Evolutionary conservation across 108 stramenopile species (phyloP).

Genomic region (Stephanodiscus triporus): DNA sequence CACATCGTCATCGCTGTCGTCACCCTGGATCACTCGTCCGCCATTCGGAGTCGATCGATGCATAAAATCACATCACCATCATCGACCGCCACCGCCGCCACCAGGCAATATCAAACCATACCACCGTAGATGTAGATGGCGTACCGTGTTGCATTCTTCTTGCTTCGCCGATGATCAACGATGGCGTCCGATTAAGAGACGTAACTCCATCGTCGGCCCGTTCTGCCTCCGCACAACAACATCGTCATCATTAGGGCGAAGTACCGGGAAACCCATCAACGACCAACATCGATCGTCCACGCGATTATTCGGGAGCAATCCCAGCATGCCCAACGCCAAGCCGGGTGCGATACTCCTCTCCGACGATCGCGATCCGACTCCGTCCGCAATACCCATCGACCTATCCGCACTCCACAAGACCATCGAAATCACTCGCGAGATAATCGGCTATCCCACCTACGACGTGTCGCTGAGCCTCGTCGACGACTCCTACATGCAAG

Average conservation of each 20-base stretch:
- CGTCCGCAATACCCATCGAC: slow-evolving; percentile 17
- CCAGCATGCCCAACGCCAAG: slow-evolving; percentile 19
- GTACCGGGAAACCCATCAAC: background rate
- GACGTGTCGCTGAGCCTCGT: slow-evolving; percentile 67
- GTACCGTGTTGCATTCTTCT: background rate
- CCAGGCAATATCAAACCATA: background rate
- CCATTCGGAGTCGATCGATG: background rate
- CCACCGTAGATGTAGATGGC: background rate
- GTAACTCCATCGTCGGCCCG: background rate
- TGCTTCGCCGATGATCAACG: background rate
- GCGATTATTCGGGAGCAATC: slow-evolving; percentile 40
- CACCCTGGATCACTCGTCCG: background rate
- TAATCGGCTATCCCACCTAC: slow-evolving; percentile 75
- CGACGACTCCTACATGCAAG: slow-evolving; percentile 74
- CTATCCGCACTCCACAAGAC: slow-evolving; percentile 44
- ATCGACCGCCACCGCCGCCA: too few species aligned
- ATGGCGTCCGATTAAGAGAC: background rate
- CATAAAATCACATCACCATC: background rate
- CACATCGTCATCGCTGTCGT: background rate
- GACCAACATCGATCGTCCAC: slow-evolving; percentile 5
- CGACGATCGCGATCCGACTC: slow-evolving; percentile 31
- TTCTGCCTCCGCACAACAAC: background rate
- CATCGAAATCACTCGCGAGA: slow-evolving; percentile 49
- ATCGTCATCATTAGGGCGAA: background rate
- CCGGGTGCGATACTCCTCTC: slow-evolving; percentile 33